Percentiles rank a stretch among this genome's conserved stretches.
These are phyloP conservation scores for Blastocystis sp. DNA, from an alignment of 352 stramenopile genomes.

Conservation along the genomic window DNA sequence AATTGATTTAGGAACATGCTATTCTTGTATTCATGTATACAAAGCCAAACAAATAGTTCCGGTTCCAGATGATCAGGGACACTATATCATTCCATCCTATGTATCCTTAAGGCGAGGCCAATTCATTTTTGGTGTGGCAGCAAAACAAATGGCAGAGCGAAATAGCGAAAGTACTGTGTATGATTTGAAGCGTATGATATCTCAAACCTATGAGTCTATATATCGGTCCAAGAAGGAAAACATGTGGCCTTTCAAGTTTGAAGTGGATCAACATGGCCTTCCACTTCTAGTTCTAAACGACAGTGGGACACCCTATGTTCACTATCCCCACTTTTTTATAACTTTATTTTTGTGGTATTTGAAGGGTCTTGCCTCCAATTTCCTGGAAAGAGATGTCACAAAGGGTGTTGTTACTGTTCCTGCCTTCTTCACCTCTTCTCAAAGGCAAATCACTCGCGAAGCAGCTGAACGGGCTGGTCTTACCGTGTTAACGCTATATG, in stretches of 20 bases:
- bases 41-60: background rate
- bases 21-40: background rate
- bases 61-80: background rate
- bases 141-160: background rate
- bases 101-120: background rate
- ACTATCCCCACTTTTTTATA: background rate
- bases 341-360: background rate
- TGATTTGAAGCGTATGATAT: background rate
- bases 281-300: background rate
- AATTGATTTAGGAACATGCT: background rate
- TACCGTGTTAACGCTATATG: slow-evolving; percentile 91
- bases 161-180: background rate
- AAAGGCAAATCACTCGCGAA: slow-evolving; percentile 81
- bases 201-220: background rate
- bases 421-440: slow-evolving; percentile 72
- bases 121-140: background rate
- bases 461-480: slow-evolving; percentile 83
- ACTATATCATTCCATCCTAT: background rate
- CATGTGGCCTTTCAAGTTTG: slow-evolving; percentile 28
- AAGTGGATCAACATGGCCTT: background rate
- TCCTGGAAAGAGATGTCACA: background rate
- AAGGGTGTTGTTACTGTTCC: background rate
- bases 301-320: background rate
- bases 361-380: background rate
- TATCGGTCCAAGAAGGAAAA: background rate